A percentile compares a stretch with the other conserved stretches of the same genome.
phyloP scores from a whole-genome alignment of 1,284 basidiomycete genomes.

The Macrocystidia cucumis region DNA sequence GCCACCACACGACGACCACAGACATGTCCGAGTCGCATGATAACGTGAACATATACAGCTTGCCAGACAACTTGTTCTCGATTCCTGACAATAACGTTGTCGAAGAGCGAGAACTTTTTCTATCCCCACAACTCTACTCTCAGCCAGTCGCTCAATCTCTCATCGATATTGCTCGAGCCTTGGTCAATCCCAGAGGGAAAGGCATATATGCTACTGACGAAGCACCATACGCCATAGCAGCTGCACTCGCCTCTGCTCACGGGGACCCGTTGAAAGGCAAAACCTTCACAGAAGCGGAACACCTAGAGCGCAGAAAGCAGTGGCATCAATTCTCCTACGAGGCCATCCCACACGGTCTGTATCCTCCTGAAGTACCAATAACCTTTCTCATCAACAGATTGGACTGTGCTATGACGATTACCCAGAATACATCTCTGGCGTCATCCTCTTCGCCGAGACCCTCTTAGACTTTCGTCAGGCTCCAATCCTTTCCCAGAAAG shows the following conservation, averaged over 20 bases:
- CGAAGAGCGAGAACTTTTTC: conserved; percentile 18
- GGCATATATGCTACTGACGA: conserved; percentile 52
- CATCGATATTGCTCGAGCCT: conserved; percentile 30
- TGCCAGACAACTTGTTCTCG: conserved; percentile 17
- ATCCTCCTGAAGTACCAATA: background rate
- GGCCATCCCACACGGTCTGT: conserved; percentile 31
- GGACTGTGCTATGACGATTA: conserved; percentile 3
- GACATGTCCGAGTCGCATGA: too few relatives aligned
- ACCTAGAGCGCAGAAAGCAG: conserved; percentile 27
- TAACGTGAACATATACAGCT: conserved; percentile 11
- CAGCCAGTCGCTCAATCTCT: conserved; percentile 31
- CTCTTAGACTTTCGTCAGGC: conserved; percentile 39
- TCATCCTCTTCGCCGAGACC: conserved; percentile 41
- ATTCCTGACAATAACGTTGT: conserved; percentile 12
- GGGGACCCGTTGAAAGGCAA: conserved; percentile 18
- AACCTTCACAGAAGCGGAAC: conserved; percentile 25
- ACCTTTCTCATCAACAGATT: background rate
- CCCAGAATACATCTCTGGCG: conserved; percentile 40
- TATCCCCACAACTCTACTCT: conserved; percentile 35
- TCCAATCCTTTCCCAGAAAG: conserved; percentile 30
- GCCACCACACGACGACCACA: too few relatives aligned
- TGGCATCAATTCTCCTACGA: conserved; percentile 39
- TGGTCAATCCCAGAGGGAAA: conserved; percentile 39
- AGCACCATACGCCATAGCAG: conserved; percentile 34
- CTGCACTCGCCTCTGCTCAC: conserved; percentile 28